A percentile compares a stretch with the other conserved stretches of the same genome.
Conservation (phyloP, 202 grass and related monocot species). For the Zoysia matrella region DNA sequence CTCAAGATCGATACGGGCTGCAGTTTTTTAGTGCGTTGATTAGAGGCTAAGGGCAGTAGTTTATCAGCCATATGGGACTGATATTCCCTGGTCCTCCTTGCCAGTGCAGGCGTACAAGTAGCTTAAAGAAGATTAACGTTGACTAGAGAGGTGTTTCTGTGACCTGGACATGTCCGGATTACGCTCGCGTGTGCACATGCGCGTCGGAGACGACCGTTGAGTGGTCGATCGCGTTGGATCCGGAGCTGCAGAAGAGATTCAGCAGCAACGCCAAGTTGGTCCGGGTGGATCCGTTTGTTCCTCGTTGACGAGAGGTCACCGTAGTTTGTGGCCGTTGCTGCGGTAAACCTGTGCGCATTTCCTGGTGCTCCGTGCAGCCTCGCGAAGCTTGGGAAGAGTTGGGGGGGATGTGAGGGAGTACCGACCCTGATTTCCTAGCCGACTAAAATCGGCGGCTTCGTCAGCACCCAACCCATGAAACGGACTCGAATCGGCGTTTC, state of each 20-base stretch:
- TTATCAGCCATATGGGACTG: conserved; percentile 35
- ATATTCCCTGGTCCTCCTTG: conserved; percentile 34
- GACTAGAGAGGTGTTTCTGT: conserved; percentile 27
- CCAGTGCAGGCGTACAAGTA: conserved; percentile 3
- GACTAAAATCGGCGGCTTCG: conserved; percentile 8
- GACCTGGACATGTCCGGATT: conserved; percentile 54
- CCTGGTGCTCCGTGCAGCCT: too few species aligned
- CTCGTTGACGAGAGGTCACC: conserved; percentile 24
- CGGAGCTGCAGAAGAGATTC: conserved; percentile 15
- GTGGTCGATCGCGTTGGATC: conserved; percentile 23
- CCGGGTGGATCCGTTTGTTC: background rate
- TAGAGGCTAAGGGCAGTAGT: conserved; percentile 11
- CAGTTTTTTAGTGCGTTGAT: conserved; percentile 39
- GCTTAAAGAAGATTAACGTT: conserved; percentile 5
- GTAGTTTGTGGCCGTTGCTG: conserved; percentile 23
- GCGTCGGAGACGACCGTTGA: conserved; percentile 27
- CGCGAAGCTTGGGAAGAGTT: too few species aligned
- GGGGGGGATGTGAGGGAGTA: too few species aligned
- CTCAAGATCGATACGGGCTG: conserved; percentile 24
- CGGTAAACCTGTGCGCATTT: background rate
- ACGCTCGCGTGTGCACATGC: conserved; percentile 51
- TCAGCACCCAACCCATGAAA: too few species aligned
- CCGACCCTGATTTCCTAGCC: conserved; percentile 5
- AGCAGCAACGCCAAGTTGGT: conserved; percentile 17
- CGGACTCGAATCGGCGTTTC: background rate